Base-by-base conservation (phyloP, 2,329 filamentous ascomycete genomes). In the Colletotrichum chrysophilum region DNA sequence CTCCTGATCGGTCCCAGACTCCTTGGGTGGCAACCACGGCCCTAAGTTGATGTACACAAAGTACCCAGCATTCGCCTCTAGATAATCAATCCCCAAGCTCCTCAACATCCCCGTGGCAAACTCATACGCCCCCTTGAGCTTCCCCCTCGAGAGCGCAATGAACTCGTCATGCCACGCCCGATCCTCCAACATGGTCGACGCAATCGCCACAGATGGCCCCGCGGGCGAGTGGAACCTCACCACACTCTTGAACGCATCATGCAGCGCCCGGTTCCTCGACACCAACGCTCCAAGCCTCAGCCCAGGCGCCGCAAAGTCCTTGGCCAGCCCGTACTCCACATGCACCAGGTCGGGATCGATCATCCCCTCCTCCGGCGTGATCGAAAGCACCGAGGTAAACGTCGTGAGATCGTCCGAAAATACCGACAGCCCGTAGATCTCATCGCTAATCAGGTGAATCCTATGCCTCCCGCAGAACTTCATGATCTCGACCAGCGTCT, bases 371-470 rank as follows among this genome's bases (percentile, higher is more conserved):
- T 78, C 73, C 0, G 84, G 71, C 56, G 89, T 81, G 12, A 91
- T 87, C 3, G 88, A 87, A 2, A 91, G 81, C 4, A 85, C 82
- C 0, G 89, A 91, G 4, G 86, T 88, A 76, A 91, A 91, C 5
- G 7, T n/a, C 21, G 60, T 28, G 26, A 71, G 28, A n/a, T 36
- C 7, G 9, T 48, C 48, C 13, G 55, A 52, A 21, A 87, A 91
- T 1, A 88, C 84, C 2, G 88, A 89, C 48, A 88, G 82, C 12
- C 87, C 90, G 78, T 92, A 92, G 52, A 92, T 88, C 79, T 92
- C 91, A 79, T 92, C 90, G 76, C 87, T 88, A 78, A 92, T 86
- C 61, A 92, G 82, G 75, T 92, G 90, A 5, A 92, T 81, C 5
- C 81, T 77, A 75, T 90, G 84, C 55, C 83, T 84, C 68, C 89